Base-by-base conservation (phyloP, 2,329 filamentous ascomycete species). In the Dactylellina parvicollis region DNA sequence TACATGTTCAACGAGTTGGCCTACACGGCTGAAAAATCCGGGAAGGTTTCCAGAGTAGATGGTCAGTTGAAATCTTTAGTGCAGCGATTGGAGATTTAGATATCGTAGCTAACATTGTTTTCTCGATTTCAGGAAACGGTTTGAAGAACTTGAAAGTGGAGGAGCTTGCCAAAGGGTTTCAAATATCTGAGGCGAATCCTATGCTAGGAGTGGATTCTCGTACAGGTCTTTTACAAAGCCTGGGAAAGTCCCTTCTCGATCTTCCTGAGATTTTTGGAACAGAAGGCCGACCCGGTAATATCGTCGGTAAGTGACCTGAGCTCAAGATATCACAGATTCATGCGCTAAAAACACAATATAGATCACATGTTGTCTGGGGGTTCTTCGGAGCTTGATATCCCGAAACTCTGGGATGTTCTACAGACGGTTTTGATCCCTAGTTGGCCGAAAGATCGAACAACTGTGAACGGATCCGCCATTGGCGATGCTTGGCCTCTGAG, bases 401-500 rank as follows among this genome's bases (percentile, higher is more conserved):
- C 92, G 0, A 94, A 93, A 0, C 84, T 99, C 4, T 99, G 95
- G 95, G 88, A 89, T 74, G 88, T 93, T 0, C 86, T 99, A 8
- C 96, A 96, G 88, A 89, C 92, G 64, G 92, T 92, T 9, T 84
- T 99, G 7, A 87, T 88, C 3, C 86, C 89, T 0, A 96, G 98
- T 79, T 99, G 95, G 95, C 94, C 95, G 0, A 82, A 87, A 0
- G 92, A 91, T 0, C 89, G 94, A 72, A 96, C 94, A 0, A 88
- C 90, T 74, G 90, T 99, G 77, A 91, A 96, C 79, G 92, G 92
- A 1, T 85, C 91, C 26, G 88, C 92, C 0, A 87, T 99, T n/a
- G 95, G 95, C 65, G 95, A 99, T 79, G 94, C 95, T 24, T 99
- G 95, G 95, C 91, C 90, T 0, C 96, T 93, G 81, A 88, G 86